Evolutionary conservation across 495 filamentous ascomycete species (phyloP), one percentile per base, ranked within the genome.

Genomic region (Viridothelium virens): DNA sequence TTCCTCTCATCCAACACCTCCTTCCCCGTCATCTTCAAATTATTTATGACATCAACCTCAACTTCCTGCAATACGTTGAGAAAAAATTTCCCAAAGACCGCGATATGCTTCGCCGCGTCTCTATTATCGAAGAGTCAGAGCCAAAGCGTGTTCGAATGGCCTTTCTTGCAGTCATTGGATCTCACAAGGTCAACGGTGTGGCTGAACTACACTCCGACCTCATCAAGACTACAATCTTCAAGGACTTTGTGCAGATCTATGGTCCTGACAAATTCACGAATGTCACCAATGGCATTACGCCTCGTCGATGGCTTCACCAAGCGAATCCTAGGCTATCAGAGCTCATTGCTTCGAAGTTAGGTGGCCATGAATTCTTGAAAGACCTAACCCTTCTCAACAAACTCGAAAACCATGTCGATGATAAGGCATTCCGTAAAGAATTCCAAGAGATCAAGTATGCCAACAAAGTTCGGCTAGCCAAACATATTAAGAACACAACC

Each of bases 131-230:
- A 77, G 94, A 98, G 77, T 90, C 90, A 7, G 87, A 94, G 72
- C 91, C 94, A n/a, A 92, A 97, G 84, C 95, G 96, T 87, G 86
- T 98, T 63, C 88, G 92, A 71, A 98, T 98, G 94, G 94, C 95
- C 0, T 92, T 84, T 76, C 79, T 98, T 53, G 94, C 94, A 25
- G 89, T 97, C 68, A 92, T 98, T 72, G 94, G 95, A 38, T 97
- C 94, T 33, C 94, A 98, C 83, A 97, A 97, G 77, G 94, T 98
- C 77, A 98, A 98, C 72, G 94, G 94, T 72, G 94, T 98, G 37
- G 94, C 94, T 33, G 94, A 97, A 77, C 79, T 98, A 64, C 94
- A 98, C 77, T 98, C 94, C 3, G 94, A 98, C 73, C 82, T 98
- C 33, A 92, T 98, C 79, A 91, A 91, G 79, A 92, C 92, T 2